Percentiles rank a stretch among this genome's conserved stretches.
Conservation (phyloP, 768 basidiomycete genomes). For the Leucocoprinus leucothites region DNA sequence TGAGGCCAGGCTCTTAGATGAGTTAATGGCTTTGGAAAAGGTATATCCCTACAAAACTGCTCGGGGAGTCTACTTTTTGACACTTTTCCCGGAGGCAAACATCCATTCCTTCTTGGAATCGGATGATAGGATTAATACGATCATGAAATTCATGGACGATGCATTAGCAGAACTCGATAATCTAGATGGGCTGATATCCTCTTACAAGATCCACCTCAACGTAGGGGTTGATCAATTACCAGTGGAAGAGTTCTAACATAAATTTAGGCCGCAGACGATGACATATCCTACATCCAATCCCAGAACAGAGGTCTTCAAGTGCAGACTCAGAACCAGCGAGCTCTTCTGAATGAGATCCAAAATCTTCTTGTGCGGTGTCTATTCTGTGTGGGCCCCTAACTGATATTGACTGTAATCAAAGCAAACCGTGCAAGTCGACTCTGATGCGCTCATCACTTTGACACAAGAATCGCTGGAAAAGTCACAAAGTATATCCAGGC, state of each 20-base stretch:
- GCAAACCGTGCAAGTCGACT: conserved; percentile 95
- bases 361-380: conserved; percentile 63
- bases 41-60: conserved; percentile 35
- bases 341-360: conserved; percentile 80
- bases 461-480: conserved; percentile 91
- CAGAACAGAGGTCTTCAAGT: conserved; percentile 97
- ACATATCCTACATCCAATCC: conserved; percentile 93
- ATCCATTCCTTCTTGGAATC: conserved; percentile 97
- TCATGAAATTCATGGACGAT: conserved; percentile 87
- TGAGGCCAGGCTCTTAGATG: conserved; percentile 84
- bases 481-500: conserved; percentile 62
- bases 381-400: neutral
- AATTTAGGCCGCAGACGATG: conserved; percentile 84
- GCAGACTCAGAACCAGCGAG: conserved; percentile 92
- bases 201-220: conserved; percentile 96
- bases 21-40: conserved; percentile 91
- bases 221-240: conserved; percentile 40
- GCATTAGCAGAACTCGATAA: conserved; percentile 85
- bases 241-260: conserved; percentile 5
- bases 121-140: conserved; percentile 84
- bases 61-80: neutral
- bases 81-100: conserved; percentile 63
- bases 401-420: conserved; percentile 24
- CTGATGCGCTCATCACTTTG: conserved; percentile 67
- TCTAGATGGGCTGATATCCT: conserved; percentile 85